Evolutionary conservation across 2,329 filamentous ascomycete genomes (phyloP).

Genomic region (Dothidotthia symphoricarpi): DNA sequence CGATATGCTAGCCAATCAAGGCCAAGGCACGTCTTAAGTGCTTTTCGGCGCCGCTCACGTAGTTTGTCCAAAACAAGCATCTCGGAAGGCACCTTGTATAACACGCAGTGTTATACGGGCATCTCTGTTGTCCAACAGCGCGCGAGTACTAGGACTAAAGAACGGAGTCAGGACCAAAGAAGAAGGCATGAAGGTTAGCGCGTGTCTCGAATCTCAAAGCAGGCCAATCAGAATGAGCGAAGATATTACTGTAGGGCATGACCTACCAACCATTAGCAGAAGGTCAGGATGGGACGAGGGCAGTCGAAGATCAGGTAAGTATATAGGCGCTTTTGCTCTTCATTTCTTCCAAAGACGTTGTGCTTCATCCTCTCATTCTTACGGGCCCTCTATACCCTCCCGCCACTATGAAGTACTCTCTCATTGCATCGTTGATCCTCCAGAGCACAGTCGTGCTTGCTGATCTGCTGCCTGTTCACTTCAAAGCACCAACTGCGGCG

Average conservation of each 20-base stretch:
- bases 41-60: no score
- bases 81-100: not conserved
- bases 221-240: conserved; percentile 8
- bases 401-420: conserved; percentile 34
- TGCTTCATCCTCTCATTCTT: not conserved
- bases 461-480: conserved; percentile 31
- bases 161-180: conserved; percentile 13
- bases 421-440: conserved; percentile 27
- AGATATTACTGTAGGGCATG: conserved; percentile 3
- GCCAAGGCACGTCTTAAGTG: no score
- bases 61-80: not conserved
- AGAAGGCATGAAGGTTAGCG: conserved; percentile 18
- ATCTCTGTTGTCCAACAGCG: not conserved
- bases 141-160: not conserved
- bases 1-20: no score
- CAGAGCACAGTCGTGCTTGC: conserved; percentile 30
- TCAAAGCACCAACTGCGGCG: conserved; percentile 30
- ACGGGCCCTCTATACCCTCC: conserved; percentile 1
- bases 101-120: not conserved
- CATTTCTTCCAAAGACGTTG: not conserved
- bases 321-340: conserved; percentile 4
- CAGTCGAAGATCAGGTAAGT: conserved; percentile 1
- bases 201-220: conserved; percentile 9
- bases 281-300: conserved; percentile 4
- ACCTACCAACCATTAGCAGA: conserved; percentile 11